Conservation (phyloP, 2,329 filamentous ascomycete genomes). For the Nigrospora oryzae region DNA sequence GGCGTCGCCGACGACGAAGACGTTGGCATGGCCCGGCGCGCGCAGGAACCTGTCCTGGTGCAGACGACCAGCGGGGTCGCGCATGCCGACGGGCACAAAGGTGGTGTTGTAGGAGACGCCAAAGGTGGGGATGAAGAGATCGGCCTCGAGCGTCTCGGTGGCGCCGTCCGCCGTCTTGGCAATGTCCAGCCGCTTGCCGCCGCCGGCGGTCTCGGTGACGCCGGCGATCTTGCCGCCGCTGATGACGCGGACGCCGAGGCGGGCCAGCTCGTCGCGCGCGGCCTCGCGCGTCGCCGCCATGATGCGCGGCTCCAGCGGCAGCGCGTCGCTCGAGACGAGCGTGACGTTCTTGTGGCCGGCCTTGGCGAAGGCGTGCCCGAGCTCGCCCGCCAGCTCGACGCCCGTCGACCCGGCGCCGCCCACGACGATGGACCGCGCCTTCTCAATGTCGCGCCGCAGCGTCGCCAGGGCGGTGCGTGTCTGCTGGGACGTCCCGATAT, state of each 20-base stretch:
- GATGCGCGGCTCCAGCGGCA: constrained; percentile 26
- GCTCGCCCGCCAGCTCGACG: constrained; percentile 41
- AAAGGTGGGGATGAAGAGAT: constrained; percentile 38
- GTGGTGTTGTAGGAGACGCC: constrained; percentile 35
- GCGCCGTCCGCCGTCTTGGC: constrained; percentile 15
- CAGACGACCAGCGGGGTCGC: constrained; percentile 24
- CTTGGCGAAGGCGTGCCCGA: constrained; percentile 36
- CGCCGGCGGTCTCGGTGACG: constrained; percentile 3
- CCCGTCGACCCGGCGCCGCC: constrained; percentile 43
- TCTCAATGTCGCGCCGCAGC: constrained; percentile 26
- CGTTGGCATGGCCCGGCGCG: constrained; percentile 24
- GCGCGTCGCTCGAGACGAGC: constrained; percentile 27
- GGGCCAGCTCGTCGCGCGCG: constrained; percentile 28
- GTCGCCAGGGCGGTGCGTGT: constrained; percentile 29
- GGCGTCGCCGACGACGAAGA: constrained; percentile 36
- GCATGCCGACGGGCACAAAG: constrained; percentile 29
- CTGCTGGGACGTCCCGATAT: constrained; percentile 28
- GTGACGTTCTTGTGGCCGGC: constrained; percentile 36
- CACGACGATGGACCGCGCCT: constrained; percentile 39
- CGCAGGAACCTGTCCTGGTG: constrained; percentile 28
- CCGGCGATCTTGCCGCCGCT: constrained; percentile 26
- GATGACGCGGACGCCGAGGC: constrained; percentile 33
- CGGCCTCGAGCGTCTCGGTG: constrained; percentile 27
- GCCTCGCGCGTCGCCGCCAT: constrained; percentile 28
- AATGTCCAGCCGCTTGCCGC: constrained; percentile 21